Evolutionary conservation across 106 monocot genomes (phyloP).

Genomic region (Posidonia australis): DNA sequence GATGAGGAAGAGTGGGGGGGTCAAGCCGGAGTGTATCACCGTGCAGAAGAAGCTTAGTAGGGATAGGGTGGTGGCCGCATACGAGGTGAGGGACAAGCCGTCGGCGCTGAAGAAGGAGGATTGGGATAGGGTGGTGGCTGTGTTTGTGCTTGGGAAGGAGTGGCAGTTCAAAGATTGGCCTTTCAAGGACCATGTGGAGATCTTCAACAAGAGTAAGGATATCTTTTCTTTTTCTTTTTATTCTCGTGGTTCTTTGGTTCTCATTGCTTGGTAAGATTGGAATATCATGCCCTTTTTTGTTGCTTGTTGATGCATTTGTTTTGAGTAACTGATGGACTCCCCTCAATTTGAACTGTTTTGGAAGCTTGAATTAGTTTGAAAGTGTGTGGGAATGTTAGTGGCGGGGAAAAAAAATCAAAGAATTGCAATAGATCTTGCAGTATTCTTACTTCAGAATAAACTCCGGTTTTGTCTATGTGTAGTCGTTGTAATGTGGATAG

Average conservation of each 20-base stretch:
- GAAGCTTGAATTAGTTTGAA: no score
- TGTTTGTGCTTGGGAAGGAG: conserved; percentile 96
- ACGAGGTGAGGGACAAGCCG: conserved; percentile 95
- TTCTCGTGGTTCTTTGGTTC: no score
- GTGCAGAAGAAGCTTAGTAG: conserved; percentile 99
- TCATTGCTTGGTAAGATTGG: not conserved
- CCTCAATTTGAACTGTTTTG: no score
- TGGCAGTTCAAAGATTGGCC: conserved; percentile 99
- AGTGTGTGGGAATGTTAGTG: no score
- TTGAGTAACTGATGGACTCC: no score
- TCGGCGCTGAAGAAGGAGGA: conserved; percentile 66
- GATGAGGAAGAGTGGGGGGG: conserved; percentile 23
- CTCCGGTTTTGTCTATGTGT: no score
- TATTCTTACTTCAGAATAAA: no score
- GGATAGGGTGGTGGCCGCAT: conserved; percentile 57
- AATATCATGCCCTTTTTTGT: not conserved
- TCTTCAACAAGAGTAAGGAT: conserved; percentile 84
- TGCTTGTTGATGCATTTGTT: no score
- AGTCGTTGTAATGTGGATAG: no score
- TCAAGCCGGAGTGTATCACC: conserved; percentile 78
- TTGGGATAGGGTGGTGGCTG: conserved; percentile 91
- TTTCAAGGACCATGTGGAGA: conserved; percentile 90
- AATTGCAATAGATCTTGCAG: no score
- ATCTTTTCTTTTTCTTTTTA: not conserved
- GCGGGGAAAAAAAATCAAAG: no score